Evolutionary conservation across 2,329 filamentous ascomycete genomes (phyloP).

Genomic region (Ceratocystis cubensis): DNA sequence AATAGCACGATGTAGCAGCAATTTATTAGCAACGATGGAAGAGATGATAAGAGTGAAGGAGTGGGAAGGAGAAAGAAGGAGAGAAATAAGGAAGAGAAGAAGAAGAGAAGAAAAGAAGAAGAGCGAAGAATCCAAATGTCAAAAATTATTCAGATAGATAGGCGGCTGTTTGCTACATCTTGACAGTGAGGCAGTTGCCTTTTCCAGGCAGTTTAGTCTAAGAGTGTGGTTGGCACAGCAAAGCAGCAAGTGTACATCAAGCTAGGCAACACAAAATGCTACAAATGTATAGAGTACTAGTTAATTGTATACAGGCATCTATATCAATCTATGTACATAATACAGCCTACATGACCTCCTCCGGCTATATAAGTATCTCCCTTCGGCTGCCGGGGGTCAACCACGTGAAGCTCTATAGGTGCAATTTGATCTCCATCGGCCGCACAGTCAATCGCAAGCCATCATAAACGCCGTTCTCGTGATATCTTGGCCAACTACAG

Average conservation of each 20-base stretch:
- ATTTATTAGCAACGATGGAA: neutral
- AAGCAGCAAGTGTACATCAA: neutral
- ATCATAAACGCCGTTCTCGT: too few relatives aligned
- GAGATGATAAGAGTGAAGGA: neutral
- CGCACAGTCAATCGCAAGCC: too few relatives aligned
- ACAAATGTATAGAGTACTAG: neutral
- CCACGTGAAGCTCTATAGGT: neutral
- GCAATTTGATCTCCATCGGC: neutral
- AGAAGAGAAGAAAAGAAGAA: neutral
- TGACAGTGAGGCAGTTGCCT: conserved; percentile 1
- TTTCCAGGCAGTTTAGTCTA: neutral
- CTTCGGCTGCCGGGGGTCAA: neutral
- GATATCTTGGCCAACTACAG: neutral
- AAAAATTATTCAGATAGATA: neutral
- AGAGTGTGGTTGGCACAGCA: conserved; percentile 1
- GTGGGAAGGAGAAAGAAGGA: neutral
- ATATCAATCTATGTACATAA: neutral
- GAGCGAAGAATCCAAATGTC: neutral
- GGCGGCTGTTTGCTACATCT: neutral
- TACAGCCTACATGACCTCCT: neutral
- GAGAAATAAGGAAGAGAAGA: neutral
- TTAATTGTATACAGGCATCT: neutral
- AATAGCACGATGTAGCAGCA: neutral
- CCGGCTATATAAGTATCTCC: neutral
- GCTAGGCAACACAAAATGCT: neutral